These are phyloP conservation scores for Camelina neglecta DNA, from an alignment of 345 rosid genomes.

Conservation along the genomic window DNA sequence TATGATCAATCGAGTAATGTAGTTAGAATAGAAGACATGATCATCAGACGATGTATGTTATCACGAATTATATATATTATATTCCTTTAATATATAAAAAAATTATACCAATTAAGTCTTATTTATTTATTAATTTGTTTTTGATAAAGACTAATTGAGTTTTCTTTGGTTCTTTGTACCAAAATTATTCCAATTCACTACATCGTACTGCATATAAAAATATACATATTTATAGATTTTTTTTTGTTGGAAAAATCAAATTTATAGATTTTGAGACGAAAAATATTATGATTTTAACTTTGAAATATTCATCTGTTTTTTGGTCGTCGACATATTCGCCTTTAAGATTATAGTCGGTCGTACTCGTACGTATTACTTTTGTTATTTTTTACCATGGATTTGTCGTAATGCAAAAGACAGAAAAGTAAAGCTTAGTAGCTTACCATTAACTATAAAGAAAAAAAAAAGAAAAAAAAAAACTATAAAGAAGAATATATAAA, in stretches of 20 bases:
- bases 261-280: background rate
- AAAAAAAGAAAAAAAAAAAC: background rate
- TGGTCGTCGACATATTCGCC: slow-evolving; percentile 11
- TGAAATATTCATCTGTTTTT: background rate
- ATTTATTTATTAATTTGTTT: too few relatives aligned
- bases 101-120: background rate
- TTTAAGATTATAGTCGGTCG: background rate
- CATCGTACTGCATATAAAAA: background rate
- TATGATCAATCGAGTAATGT: background rate
- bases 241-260: background rate
- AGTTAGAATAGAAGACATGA: slow-evolving; percentile 11
- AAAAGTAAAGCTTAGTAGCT: slow-evolving; percentile 1
- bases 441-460: background rate
- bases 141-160: too few relatives aligned
- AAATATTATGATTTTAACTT: background rate
- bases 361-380: slow-evolving; percentile 8
- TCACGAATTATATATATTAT: background rate
- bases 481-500: slow-evolving; percentile 21
- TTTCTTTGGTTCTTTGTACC: too few relatives aligned
- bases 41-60: background rate
- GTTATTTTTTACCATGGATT: background rate
- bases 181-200: background rate
- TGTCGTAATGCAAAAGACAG: slow-evolving; percentile 24
- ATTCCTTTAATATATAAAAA: too few relatives aligned
- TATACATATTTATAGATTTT: background rate